These are phyloP conservation scores for Ogataea henricii DNA, from an alignment of 805 yeast genomes.

Conservation along the genomic window DNA sequence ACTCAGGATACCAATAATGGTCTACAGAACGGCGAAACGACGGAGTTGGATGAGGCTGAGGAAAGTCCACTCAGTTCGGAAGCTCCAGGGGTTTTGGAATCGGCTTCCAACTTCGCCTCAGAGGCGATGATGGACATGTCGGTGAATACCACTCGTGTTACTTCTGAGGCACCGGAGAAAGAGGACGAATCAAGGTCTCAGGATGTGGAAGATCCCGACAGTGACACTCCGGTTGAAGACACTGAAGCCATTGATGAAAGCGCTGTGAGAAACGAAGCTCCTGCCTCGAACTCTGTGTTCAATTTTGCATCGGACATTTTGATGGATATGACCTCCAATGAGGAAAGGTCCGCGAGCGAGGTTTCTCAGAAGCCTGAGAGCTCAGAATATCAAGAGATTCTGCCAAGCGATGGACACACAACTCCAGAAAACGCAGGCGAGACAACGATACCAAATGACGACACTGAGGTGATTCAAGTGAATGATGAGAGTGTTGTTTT, in stretches of 20 bases:
- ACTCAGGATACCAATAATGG: neutral
- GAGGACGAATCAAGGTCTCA: too few species aligned
- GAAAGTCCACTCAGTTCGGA: neutral
- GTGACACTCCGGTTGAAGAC: neutral
- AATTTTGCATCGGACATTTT: slow-evolving; percentile 3
- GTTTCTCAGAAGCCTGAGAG: neutral
- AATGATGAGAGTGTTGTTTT: slow-evolving; percentile 4
- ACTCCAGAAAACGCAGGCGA: slow-evolving; percentile 1
- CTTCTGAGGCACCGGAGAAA: neutral
- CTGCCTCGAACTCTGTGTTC: neutral
- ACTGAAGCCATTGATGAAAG: neutral
- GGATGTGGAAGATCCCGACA: too few species aligned
- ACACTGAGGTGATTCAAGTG: slow-evolving; percentile 4
- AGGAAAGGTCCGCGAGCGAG: neutral
- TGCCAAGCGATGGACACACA: neutral
- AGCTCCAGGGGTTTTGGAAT: slow-evolving; percentile 1
- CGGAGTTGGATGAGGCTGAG: neutral
- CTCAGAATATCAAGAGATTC: neutral
- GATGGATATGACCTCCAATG: slow-evolving; percentile 5
- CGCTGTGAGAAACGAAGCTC: neutral
- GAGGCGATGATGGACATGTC: slow-evolving; percentile 11
- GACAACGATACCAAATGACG: neutral
- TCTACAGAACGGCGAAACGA: too few species aligned
- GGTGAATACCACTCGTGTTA: slow-evolving; percentile 1
- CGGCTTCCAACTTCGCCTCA: slow-evolving; percentile 12